Evolutionary conservation across 306 rosid species (phyloP), one percentile per base, ranked within the genome.

Genomic region (Urtica urens): DNA sequence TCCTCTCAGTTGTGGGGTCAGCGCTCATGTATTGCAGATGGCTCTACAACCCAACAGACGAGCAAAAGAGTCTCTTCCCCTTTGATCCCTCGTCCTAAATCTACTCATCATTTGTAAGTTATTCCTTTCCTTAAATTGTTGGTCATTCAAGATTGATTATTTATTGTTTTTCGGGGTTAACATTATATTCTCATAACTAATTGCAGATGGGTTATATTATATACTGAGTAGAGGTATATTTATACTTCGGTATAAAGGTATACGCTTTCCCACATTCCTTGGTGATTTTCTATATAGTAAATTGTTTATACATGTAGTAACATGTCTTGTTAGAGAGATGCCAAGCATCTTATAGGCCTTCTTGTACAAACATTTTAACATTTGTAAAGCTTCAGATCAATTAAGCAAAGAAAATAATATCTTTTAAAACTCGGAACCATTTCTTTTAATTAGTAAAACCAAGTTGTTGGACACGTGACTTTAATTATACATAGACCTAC

Each of bases 11-110:
- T 44, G 80, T 92, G 47, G 92, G 86, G 22, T 90, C 99, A 4
- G 83, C 99, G 1, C 61, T 78, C 69, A 71, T 79, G 73, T 92
- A 79, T 72, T 92, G 96, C 62, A 55, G 70, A 37, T 92, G 99
- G 99, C 55, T 92, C 67, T 66, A 74, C 67, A 82, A 82, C 76
- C 94, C 93, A 49, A 79, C 99, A 17, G 93, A 82, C 30, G 93
- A 71, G 66, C 94, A 79, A 30, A 77, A 72, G 53, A 63, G 39
- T 38, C 87, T 85, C 39, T 82, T 85, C 75, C 58, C 86, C 33
- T 77, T 73, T 49, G 71, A 80, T 66, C 81, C 84, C 62, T 69
- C 33, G 35, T 75, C 67, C 42, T 75, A 69, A n/a, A n/a, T n/a
- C n/a, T n/a, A n/a, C n/a, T n/a, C n/a, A 70, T 59, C 21, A 33